Percentiles rank a stretch among this genome's conserved stretches.
Conservation (phyloP, 2,329 filamentous ascomycete genomes). For the Drechslerella coelobrocha region DNA sequence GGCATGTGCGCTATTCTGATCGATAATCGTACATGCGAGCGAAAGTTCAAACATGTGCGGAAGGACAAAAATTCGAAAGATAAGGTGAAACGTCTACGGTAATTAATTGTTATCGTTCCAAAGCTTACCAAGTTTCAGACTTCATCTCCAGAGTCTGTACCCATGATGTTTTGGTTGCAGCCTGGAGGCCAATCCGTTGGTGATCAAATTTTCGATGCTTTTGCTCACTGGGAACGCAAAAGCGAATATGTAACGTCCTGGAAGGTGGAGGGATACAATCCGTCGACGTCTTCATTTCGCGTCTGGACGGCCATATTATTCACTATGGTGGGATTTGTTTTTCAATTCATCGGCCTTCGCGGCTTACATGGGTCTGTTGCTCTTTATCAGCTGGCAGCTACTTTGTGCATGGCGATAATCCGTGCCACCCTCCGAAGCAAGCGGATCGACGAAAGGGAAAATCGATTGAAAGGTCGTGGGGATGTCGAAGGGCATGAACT, state of each 20-base stretch:
- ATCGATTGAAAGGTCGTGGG: constrained; percentile 3
- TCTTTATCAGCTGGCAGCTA: constrained; percentile 14
- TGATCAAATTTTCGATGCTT: constrained; percentile 50
- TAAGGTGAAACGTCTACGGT: background rate
- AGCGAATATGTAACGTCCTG: constrained; percentile 14
- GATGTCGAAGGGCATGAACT: constrained; percentile 21
- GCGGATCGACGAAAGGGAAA: constrained; percentile 12
- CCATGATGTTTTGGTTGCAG: constrained; percentile 48
- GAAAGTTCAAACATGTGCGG: constrained; percentile 2
- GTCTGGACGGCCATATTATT: constrained; percentile 3
- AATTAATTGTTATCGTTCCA: background rate
- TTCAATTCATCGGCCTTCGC: constrained; percentile 50
- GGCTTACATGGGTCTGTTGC: constrained; percentile 33
- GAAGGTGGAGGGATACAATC: background rate
- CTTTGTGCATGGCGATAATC: constrained; percentile 22
- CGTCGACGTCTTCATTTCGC: background rate
- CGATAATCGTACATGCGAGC: constrained; percentile 11
- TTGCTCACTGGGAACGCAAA: constrained; percentile 10
- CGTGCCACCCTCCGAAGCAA: constrained; percentile 18
- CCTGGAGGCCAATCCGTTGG: constrained; percentile 43
- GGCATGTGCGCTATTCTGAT: constrained; percentile 43
- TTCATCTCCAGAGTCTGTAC: background rate
- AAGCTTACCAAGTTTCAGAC: background rate
- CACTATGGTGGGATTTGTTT: constrained; percentile 44
- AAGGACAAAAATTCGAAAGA: background rate